These are phyloP conservation scores for Arachnomyces sp. DNA, from an alignment of 2,329 filamentous ascomycete genomes.

Conservation along the genomic window DNA sequence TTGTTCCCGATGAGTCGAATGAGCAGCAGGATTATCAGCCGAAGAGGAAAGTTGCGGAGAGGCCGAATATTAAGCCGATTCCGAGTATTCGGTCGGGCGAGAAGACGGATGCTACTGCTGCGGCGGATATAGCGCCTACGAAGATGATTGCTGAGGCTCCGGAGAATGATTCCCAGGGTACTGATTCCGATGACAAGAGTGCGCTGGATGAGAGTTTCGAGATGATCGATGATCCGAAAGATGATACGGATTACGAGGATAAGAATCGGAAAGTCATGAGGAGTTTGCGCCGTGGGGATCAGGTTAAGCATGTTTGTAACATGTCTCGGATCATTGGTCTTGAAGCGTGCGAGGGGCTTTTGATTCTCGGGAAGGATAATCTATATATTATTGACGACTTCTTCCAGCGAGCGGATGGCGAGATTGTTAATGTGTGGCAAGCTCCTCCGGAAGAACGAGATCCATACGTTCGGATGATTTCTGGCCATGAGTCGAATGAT, in stretches of 20 bases:
- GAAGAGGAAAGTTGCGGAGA: constrained; percentile 62
- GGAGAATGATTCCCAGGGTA: constrained; percentile 24
- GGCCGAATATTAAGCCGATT: constrained; percentile 38
- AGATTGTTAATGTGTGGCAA: constrained; percentile 95
- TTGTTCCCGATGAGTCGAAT: constrained; percentile 66
- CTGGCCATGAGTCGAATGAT: constrained; percentile 60
- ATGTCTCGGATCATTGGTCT: constrained; percentile 89
- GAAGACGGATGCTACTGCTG: constrained; percentile 30
- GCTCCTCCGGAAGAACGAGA: constrained; percentile 87
- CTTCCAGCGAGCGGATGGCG: constrained; percentile 87
- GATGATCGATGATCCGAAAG: constrained; percentile 85
- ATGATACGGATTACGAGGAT: constrained; percentile 83
- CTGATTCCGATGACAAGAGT: constrained; percentile 28
- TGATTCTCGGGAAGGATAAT: constrained; percentile 85
- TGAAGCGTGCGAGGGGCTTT: constrained; percentile 84
- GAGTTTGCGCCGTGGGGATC: constrained; percentile 78
- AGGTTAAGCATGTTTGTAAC: constrained; percentile 90
- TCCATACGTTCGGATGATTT: constrained; percentile 89
- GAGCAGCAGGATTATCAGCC: constrained; percentile 71
- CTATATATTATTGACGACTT: constrained; percentile 95
- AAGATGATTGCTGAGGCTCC: constrained; percentile 23
- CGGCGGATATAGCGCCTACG: constrained; percentile 29
- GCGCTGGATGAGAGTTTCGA: constrained; percentile 85
- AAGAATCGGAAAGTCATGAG: constrained; percentile 98
- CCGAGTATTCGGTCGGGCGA: constrained; percentile 32